Base-by-base conservation (phyloP, 306 rosid genomes). In the Cucumis cinereus region DNA sequence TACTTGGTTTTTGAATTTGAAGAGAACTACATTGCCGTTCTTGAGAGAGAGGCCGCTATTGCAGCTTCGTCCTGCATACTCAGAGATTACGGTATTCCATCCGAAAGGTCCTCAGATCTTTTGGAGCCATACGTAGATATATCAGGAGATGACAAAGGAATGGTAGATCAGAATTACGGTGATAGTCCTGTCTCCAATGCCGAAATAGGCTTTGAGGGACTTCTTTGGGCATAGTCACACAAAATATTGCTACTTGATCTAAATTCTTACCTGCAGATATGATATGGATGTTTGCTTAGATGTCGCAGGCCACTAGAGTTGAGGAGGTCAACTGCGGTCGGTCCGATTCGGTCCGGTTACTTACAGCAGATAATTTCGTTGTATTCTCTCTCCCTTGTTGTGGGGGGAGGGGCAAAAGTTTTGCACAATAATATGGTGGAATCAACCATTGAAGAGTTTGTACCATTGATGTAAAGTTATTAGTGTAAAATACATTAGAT, bases 1-100 rank as follows among this genome's bases (percentile, higher is more conserved):
- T 90, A 86, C 83, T 81, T 94, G 26, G 85, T 81, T 78, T 94
- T 94, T 23, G 99, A 94, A 85, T 94, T 92, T 52, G 96, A 94
- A 84, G 97, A 89, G 81, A 88, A 88, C 76, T 94, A 87, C 80
- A 77, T 90, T 50, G 91, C 90, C 73, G 91, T 94, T 72, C 82
- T 94, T 79, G 97, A 90, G 84, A 89, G 92, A 66, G 91, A 90
- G 85, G 88, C 86, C 14, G 84, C 95, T 22, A 26, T 52, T 4
- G 82, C 95, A 79, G 87, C 91, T 76, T 84, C 95, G 0, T 61
- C 97, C 73, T 83, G 88, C 83, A 82, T 92, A 81, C 96, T 92
- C 38, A 84, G 83, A 81, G 96, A 88, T 79, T 89, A 94, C 4
- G 96, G 99, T 20, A 94, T 94, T 82, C 96, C 94, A 28, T 83